phyloP scores from a whole-genome alignment of 75 land plant species.

The Pseudotsuga menziesii region DNA sequence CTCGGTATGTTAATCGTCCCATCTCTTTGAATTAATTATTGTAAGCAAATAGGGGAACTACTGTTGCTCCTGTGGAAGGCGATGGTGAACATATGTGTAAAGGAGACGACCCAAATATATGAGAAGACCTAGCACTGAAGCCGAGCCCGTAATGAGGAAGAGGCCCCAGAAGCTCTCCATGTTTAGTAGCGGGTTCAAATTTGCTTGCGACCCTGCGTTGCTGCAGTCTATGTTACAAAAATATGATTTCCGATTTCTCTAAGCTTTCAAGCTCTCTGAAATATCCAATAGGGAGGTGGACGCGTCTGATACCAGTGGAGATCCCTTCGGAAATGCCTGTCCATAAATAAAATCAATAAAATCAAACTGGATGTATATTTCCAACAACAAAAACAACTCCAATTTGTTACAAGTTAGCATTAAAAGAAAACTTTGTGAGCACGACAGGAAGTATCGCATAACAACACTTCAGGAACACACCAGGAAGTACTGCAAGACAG shows the following conservation, averaged over 20 bases:
- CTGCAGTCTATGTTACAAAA: constrained; percentile 12
- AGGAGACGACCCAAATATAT: constrained; percentile 17
- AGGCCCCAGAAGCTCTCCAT: constrained; percentile 63
- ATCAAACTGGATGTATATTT: too few relatives aligned
- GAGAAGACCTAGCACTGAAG: constrained; percentile 27
- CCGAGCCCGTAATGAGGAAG: constrained; percentile 39
- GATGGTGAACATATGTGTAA: not conserved
- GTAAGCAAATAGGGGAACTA: not conserved
- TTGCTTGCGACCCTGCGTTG: constrained; percentile 4
- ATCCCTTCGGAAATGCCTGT: constrained; percentile 53
- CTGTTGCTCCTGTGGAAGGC: not conserved
- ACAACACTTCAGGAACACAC: too few relatives aligned
- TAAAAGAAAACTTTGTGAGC: too few relatives aligned
- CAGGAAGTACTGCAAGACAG: too few relatives aligned
- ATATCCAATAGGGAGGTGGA: constrained; percentile 38
- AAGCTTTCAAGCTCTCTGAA: constrained; percentile 23
- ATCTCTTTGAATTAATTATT: too few relatives aligned
- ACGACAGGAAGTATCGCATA: too few relatives aligned
- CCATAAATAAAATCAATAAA: too few relatives aligned
- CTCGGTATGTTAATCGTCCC: too few relatives aligned
- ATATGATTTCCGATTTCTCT: constrained; percentile 13
- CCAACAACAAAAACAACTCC: too few relatives aligned
- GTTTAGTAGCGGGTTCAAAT: constrained; percentile 19
- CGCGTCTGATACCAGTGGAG: constrained; percentile 34
- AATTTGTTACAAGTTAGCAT: too few relatives aligned